A percentile compares a stretch with the other conserved stretches of the same genome.
phyloP scores from a whole-genome alignment of 31 red algal species.

The Odonthalia washingtoniensis region DNA sequence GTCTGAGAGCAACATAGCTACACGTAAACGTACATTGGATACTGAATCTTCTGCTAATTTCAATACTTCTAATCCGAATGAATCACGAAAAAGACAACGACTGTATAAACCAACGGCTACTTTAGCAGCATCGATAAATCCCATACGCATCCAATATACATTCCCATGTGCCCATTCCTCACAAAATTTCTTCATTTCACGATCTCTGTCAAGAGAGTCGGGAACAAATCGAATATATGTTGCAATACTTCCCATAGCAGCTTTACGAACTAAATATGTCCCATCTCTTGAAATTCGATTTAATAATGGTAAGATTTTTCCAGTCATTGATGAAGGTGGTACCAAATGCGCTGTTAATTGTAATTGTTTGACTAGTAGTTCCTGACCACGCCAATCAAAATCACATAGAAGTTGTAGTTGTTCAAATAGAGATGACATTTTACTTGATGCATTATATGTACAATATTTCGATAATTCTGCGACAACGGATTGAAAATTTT shows the following conservation, averaged over 20 bases:
- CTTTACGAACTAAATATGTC: conserved; percentile 68
- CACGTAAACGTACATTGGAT: conserved; percentile 71
- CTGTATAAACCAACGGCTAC: conserved; percentile 55
- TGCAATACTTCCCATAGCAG: conserved; percentile 80
- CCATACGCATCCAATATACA: conserved; percentile 85
- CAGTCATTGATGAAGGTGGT: conserved; percentile 47
- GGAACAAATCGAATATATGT: conserved; percentile 68
- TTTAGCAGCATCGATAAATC: conserved; percentile 70
- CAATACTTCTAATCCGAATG: conserved; percentile 63
- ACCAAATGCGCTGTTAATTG: conserved; percentile 49
- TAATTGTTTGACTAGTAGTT: conserved; percentile 77
- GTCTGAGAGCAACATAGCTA: conserved; percentile 48
- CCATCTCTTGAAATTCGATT: conserved; percentile 66
- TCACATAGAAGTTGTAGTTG: conserved; percentile 57
- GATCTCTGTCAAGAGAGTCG: conserved; percentile 39
- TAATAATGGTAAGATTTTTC: conserved; percentile 68
- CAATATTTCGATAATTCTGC: conserved; percentile 53
- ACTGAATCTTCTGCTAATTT: conserved; percentile 63
- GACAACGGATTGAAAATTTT: conserved; percentile 64
- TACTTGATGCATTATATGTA: conserved; percentile 22
- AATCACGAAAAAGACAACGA: conserved; percentile 61
- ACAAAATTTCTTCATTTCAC: conserved; percentile 54
- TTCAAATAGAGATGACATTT: conserved; percentile 67
- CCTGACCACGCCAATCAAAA: conserved; percentile 81
- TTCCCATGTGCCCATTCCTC: conserved; percentile 59